These are phyloP conservation scores for Pythium folliculosum DNA, from an alignment of 352 stramenopile genomes.

Conservation along the genomic window DNA sequence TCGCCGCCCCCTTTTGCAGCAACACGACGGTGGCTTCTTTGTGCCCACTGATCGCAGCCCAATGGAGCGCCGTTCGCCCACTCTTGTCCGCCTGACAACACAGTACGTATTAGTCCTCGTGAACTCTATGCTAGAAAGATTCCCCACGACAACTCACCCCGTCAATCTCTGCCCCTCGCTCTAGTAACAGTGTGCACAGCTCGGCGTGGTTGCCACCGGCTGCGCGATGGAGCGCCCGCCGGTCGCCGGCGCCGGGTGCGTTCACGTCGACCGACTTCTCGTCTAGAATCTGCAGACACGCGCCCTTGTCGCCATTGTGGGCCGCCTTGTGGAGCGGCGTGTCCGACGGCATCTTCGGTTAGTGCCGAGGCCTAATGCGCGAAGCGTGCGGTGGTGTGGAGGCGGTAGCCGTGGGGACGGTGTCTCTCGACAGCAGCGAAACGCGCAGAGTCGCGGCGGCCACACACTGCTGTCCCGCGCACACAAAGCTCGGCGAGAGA, in stretches of 20 bases:
- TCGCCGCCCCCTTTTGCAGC: conserved; percentile 82
- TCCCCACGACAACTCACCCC: conserved; percentile 49
- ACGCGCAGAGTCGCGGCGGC: no score
- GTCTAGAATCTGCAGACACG: conserved; percentile 85
- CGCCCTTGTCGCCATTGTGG: conserved; percentile 89
- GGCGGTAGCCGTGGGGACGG: no score
- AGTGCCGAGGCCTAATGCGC: neutral
- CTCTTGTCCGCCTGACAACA: conserved; percentile 86
- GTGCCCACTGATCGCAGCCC: conserved; percentile 92
- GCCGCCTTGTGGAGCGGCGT: conserved; percentile 90
- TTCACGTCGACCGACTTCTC: conserved; percentile 90
- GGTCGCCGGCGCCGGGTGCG: conserved; percentile 81
- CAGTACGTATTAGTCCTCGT: neutral
- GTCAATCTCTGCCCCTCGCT: conserved; percentile 87
- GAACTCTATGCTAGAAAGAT: no score
- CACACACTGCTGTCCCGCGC: no score
- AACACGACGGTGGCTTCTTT: conserved; percentile 88
- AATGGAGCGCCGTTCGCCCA: conserved; percentile 91
- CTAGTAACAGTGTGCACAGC: conserved; percentile 84
- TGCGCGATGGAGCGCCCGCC: conserved; percentile 85
- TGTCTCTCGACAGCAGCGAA: no score
- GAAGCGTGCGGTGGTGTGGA: neutral
- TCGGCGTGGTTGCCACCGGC: conserved; percentile 89
- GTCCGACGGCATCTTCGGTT: conserved; percentile 77
- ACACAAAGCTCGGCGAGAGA: no score